Evolutionary conservation across 192 early-diverging fungal species (phyloP), one percentile per base, ranked within the genome.

Genomic region (Borealophlyctis nickersoniae): DNA sequence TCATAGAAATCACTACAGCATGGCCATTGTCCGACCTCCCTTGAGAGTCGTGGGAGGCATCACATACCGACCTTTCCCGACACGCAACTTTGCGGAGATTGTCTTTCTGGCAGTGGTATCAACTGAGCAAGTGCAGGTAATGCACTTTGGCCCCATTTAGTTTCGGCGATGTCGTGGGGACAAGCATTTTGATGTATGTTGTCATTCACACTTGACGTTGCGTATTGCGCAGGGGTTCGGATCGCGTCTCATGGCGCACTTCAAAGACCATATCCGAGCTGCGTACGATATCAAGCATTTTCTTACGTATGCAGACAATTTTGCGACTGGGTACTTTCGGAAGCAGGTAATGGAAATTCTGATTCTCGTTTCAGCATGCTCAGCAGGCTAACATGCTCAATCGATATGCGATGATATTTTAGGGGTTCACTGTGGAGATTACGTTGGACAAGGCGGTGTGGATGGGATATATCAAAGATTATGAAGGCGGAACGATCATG

Each of bases 401-500:
- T 33, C 30, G 24, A 27, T 26, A 55, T 55, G 53, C 24, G 13
- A 48, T 23, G 26, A 31, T 31, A 11, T 14, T 2, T 29, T 13
- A 88, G 86, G 97, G 96, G 23, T 99, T 99, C 69, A 97, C 94
- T 19, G 93, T 92, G 13, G 96, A 99, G 22, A 95, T 99, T 39
- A 92, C 93, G 16, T 76, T 99, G 62, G 95, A 98, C 60, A 89
- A 90, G 61, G 77, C 82, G 26, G 77, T 91, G 52, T 99, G 97
- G 97, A 87, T 96, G 67, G 96, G 96, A 0, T 98, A 98, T 69
- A 98, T 99, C 70, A 99, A 99, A 68, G 97, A 99, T 76, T 99
- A 99, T 70, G 95, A 96, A 66, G 96, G 95, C 14, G 97, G 94
- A 36, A 99, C 95, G 5, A 80, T 99, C 19, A 95, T 99, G 93